Evolutionary conservation across 1,284 basidiomycete species (phyloP).

Genomic region (Cerioporus squamosus): DNA sequence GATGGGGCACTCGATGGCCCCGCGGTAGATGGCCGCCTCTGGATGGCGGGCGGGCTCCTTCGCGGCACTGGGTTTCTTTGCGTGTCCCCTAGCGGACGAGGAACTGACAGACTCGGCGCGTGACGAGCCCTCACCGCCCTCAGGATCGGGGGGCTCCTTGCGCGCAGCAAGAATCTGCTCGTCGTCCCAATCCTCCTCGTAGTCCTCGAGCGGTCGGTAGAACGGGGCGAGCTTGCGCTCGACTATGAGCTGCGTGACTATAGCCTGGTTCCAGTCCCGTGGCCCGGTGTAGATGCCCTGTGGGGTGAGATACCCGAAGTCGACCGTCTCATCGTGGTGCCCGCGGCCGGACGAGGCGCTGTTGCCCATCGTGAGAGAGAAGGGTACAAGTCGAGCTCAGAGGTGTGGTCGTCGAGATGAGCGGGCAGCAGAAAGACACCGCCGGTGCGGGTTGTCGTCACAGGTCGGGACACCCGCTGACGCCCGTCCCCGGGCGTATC

Average conservation of each 20-base stretch:
- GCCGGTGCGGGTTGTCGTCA: constrained; percentile 24
- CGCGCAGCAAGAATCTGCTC: constrained; percentile 81
- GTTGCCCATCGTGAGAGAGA: constrained; percentile 67
- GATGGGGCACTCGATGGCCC: constrained; percentile 97
- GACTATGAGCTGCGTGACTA: constrained; percentile 87
- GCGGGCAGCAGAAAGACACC: constrained; percentile 18
- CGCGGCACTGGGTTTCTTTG: constrained; percentile 50
- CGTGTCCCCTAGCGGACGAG: constrained; percentile 40
- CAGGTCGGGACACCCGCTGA: constrained; percentile 13
- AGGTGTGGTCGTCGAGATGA: constrained; percentile 16
- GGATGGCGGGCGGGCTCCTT: constrained; percentile 64
- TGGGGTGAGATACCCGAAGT: constrained; percentile 84
- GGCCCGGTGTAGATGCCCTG: constrained; percentile 90
- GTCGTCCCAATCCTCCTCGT: constrained; percentile 84
- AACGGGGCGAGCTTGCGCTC: constrained; percentile 92
- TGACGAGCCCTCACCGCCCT: constrained; percentile 37
- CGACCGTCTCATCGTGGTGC: constrained; percentile 77
- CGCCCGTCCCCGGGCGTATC: constrained; percentile 4
- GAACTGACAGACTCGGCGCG: constrained; percentile 33
- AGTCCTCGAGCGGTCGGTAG: constrained; percentile 95
- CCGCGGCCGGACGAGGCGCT: constrained; percentile 70
- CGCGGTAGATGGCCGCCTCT: constrained; percentile 82
- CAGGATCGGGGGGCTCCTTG: constrained; percentile 60
- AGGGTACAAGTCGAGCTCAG: constrained; percentile 1
- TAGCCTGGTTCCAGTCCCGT: constrained; percentile 88